Percentiles rank a stretch among this genome's conserved stretches.
phyloP scores from a whole-genome alignment of 176 grass and related monocot species.

The Thinopyrum elongatum region DNA sequence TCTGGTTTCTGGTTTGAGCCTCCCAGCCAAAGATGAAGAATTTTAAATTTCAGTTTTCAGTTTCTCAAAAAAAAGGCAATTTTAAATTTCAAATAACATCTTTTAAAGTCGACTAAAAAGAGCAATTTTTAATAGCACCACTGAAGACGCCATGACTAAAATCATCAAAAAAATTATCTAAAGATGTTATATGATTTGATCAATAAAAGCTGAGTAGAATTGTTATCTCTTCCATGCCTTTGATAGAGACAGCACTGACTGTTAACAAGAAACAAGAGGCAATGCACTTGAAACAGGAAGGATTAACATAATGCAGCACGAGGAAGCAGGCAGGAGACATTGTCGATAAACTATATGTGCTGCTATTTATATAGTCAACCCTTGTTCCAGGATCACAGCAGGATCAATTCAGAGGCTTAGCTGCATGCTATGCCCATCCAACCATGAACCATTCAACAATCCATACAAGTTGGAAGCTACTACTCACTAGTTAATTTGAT shows the following conservation, averaged over 20 bases:
- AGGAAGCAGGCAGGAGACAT: too few species aligned
- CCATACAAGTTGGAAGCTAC: not conserved
- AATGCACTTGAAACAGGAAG: not conserved
- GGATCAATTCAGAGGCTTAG: not conserved
- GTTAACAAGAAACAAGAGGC: not conserved
- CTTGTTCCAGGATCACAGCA: not conserved
- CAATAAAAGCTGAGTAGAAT: not conserved
- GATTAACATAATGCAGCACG: not conserved
- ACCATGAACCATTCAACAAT: not conserved
- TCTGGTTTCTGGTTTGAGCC: not conserved
- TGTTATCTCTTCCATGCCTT: not conserved
- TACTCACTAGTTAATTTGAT: not conserved
- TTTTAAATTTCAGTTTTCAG: too few species aligned
- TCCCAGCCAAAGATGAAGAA: not conserved
- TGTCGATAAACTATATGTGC: not conserved
- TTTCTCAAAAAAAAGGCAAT: not conserved
- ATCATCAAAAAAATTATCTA: not conserved
- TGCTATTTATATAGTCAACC: not conserved
- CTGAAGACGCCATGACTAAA: too few species aligned
- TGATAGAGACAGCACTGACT: not conserved
- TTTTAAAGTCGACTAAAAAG: too few species aligned
- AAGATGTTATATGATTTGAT: not conserved
- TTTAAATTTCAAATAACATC: not conserved
- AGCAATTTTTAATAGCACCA: too few species aligned
- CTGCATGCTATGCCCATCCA: not conserved